A percentile compares a stretch with the other conserved stretches of the same genome.
These are phyloP conservation scores for Linderina pennispora DNA, from an alignment of 192 early-diverging fungal species.

Conservation along the genomic window DNA sequence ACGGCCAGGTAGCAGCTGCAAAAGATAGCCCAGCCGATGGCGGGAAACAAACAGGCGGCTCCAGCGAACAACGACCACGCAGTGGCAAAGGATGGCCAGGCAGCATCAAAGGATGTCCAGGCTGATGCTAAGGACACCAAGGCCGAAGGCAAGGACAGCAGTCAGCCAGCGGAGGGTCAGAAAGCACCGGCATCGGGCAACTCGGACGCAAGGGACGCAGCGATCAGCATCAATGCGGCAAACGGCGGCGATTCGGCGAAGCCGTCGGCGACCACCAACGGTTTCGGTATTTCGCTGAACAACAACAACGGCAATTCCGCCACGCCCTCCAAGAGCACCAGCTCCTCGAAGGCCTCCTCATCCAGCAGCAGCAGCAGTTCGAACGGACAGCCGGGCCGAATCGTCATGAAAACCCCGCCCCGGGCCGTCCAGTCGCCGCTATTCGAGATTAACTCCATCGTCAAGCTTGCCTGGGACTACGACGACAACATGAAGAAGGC, in stretches of 20 bases:
- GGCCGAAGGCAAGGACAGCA: too few species aligned
- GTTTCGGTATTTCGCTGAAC: background rate
- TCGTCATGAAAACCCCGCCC: conserved; percentile 44
- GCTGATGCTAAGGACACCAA: too few species aligned
- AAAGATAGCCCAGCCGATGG: too few species aligned
- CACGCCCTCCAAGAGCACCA: conserved; percentile 28
- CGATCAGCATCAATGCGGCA: conserved; percentile 10
- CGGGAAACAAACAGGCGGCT: too few species aligned
- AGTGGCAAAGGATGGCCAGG: too few species aligned
- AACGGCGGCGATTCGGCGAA: too few species aligned
- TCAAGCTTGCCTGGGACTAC: conserved; percentile 44
- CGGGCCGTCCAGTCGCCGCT: conserved; percentile 36
- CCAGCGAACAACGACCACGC: too few species aligned
- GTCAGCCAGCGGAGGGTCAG: too few species aligned
- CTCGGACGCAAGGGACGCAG: conserved; percentile 1
- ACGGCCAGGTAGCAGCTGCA: too few species aligned
- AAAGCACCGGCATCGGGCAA: too few species aligned
- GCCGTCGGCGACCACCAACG: background rate
- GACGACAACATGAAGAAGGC: conserved; percentile 46
- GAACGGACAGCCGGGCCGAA: conserved; percentile 46
- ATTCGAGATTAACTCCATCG: conserved; percentile 37
- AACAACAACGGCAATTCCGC: conserved; percentile 1
- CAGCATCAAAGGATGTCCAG: too few species aligned
- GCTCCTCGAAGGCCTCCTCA: conserved; percentile 19
- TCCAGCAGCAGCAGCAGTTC: conserved; percentile 29